Base-by-base conservation (phyloP, 2,329 filamentous ascomycete genomes). In the Penicillium sp. region DNA sequence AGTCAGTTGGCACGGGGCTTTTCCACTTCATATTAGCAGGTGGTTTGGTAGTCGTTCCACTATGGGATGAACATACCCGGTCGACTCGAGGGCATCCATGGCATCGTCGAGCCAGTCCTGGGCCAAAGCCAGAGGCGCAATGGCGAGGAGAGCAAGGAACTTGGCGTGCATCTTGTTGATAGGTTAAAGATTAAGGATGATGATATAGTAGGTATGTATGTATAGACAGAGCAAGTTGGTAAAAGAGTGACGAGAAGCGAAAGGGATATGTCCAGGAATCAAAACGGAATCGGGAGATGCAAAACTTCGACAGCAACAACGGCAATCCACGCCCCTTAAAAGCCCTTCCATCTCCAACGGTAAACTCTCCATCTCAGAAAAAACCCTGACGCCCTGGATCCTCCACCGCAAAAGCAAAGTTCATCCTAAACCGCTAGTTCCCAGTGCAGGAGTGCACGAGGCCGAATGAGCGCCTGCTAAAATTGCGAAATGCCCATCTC, bases 81-180 rank as follows among this genome's bases (percentile, higher is more conserved):
- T 29, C 3, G 51, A 23, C 51, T 44, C 21, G n/a, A 45, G n/a
- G 2, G 51, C 38, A 29, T 50, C 26, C 23, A 31, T 31, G 26
- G 48, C 48, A 31, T 50, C 48, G 7, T 30, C 23, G 13, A 31
- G 26, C 48, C 48, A 50, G 48, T 50, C 48, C 52, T 55, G 52
- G 52, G 23, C 55, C 46, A 57, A 1, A 11, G 55, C 45, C 31
- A 41, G 8, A 8, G 46, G 38, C 1, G 55, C 23, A 11, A 57
- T 21, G 13, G 30, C 46, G 4, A 57, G 45, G 19, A 54, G 17
- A 9, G 46, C 8, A 7, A 57, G 15, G 31, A 49, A 49, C 29
- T 57, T 57, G 3, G 46, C 55, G 45, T 57, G 55, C 55, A 57
- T 57, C 9, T 49, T 57, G 46, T 31, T 50, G 17, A 7, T 30